Base-by-base conservation (phyloP, 371 early-diverging fungal genomes). In the Syncephalis plumigaleata region DNA sequence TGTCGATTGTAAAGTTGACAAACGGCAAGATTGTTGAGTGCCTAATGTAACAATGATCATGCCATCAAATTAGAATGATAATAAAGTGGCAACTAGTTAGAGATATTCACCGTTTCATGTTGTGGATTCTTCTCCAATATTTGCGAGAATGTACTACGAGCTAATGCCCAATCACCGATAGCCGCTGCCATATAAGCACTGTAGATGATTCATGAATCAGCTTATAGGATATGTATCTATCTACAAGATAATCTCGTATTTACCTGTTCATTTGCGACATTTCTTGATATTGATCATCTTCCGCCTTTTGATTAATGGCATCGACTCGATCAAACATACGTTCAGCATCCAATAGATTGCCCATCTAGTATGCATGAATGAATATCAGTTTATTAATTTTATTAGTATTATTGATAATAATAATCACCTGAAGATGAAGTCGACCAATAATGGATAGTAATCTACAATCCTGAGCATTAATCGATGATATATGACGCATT, bases 1-100 rank as follows among this genome's bases (percentile, higher is more conserved):
- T 39, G 39, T 16, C 20, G 17, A 8, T 9, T 58, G 57, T 77
- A 77, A 15, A 74, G 55, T 46, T 67, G 59, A 42, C 73, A 74
- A 0, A 73, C 70, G 4, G 68, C 77, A 36, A 70, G 50, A 50
- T 77, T 74, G 42, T 69, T 73, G 15, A 68, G 50, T 15, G 63
- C 68, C 65, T 16, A 50, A 13, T 11, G 21, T 13, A 17, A 4
- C 17, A n/a, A n/a, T n/a, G n/a, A n/a, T n/a, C n/a, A n/a, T n/a
- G n/a, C n/a, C n/a, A 15, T 45, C 11, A 36, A 22, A 36, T 9
- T 16, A 39, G 23, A 18, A 17, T 15, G 48, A 2, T 13, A 11
- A 42, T 18, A 37, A n/a, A 44, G 4, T 44, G 24, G 1, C 27
- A 51, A 27, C 37, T 46, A 16, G 3, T 31, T 22, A 31, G 8